phyloP scores from a whole-genome alignment of 805 yeast species.

The Candida michaelii region DNA sequence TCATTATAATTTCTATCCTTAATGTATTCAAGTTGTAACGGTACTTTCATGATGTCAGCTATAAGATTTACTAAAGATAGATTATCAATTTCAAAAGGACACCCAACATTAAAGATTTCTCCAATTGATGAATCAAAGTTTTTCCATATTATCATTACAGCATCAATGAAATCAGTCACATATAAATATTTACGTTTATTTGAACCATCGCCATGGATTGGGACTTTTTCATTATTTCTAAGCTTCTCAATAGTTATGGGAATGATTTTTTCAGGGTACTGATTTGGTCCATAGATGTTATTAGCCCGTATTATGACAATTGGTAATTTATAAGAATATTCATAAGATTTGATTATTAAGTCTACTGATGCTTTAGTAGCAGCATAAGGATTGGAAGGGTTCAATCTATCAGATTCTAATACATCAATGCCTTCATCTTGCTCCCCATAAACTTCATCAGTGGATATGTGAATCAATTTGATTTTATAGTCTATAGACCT shows the following conservation, averaged over 20 bases:
- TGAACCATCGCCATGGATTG: constrained; percentile 50
- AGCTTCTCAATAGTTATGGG: constrained; percentile 27
- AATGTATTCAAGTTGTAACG: constrained; percentile 18
- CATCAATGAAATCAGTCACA: constrained; percentile 40
- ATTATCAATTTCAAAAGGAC: constrained; percentile 27
- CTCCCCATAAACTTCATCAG: constrained; percentile 63
- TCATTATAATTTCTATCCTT: constrained; percentile 37
- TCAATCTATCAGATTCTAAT: constrained; percentile 36
- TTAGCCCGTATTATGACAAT: constrained; percentile 45
- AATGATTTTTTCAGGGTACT: constrained; percentile 54
- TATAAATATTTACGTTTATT: constrained; percentile 46
- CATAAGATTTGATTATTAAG: constrained; percentile 46
- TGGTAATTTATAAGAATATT: constrained; percentile 43
- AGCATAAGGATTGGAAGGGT: constrained; percentile 58
- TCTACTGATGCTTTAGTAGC: constrained; percentile 58
- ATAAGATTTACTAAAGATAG: constrained; percentile 23
- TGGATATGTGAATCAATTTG: constrained; percentile 48
- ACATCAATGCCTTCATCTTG: constrained; percentile 18
- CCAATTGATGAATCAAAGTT: constrained; percentile 9
- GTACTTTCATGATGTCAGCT: constrained; percentile 14
- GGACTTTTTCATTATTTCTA: constrained; percentile 25
- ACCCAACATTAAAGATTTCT: constrained; percentile 26
- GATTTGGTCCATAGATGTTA: constrained; percentile 54
- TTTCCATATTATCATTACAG: constrained; percentile 32
- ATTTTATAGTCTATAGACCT: constrained; percentile 17